A percentile compares a stretch with the other conserved stretches of the same genome.
These are phyloP conservation scores for Strobilomyces confusus DNA, from an alignment of 768 basidiomycete species.

Conservation along the genomic window DNA sequence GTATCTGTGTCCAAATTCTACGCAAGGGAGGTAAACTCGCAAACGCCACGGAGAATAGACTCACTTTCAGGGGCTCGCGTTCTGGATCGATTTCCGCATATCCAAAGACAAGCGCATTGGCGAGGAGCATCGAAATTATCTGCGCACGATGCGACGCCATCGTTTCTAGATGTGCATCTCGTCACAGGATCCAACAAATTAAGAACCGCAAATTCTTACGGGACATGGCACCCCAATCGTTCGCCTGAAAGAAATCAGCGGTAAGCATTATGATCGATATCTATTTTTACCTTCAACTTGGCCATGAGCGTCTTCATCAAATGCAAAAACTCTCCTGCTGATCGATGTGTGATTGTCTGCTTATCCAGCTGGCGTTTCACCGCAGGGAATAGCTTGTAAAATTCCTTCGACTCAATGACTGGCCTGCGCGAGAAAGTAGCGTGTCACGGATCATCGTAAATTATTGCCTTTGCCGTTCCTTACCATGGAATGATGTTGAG, in stretches of 20 bases:
- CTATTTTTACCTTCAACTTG: constrained; percentile 49
- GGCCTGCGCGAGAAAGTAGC: constrained; percentile 29
- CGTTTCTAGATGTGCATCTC: constrained; percentile 35
- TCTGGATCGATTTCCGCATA: constrained; percentile 43
- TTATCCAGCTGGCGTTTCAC: constrained; percentile 47
- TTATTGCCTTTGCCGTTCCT: neutral
- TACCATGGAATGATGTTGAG: constrained; percentile 59
- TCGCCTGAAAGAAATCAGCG: constrained; percentile 32
- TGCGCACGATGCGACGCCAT: constrained; percentile 48
- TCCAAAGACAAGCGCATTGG: constrained; percentile 47
- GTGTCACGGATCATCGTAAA: neutral
- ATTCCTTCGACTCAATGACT: constrained; percentile 58
- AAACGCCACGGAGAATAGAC: fast-evolving
- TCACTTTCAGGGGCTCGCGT: constrained; percentile 48
- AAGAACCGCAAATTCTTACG: constrained; percentile 35
- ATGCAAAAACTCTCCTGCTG: constrained; percentile 53
- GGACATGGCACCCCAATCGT: constrained; percentile 63
- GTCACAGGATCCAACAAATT: neutral
- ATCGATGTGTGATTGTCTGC: constrained; percentile 45
- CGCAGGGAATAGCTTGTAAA: constrained; percentile 51
- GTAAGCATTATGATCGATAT: neutral
- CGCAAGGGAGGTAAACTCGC: neutral
- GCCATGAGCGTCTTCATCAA: constrained; percentile 64
- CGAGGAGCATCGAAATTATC: constrained; percentile 38
- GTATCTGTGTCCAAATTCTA: constrained; percentile 54